Conservation (phyloP, 768 basidiomycete species). For the Collybia nuda region DNA sequence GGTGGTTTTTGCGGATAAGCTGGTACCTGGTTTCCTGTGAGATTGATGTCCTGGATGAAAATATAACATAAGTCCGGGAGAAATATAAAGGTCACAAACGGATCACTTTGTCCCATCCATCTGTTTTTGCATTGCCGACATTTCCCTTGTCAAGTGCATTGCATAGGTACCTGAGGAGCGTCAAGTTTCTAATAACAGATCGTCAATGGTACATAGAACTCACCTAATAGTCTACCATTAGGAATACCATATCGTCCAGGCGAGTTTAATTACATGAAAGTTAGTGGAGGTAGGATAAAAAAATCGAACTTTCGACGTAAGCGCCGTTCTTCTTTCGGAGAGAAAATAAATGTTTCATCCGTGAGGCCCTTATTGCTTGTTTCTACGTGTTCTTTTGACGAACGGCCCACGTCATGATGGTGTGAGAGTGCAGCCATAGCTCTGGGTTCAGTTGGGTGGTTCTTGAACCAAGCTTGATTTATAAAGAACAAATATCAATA, state of each 20-base stretch:
- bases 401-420: too few relatives aligned
- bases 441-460: too few relatives aligned
- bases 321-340: constrained; percentile 14
- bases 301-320: constrained; percentile 42
- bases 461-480: too few relatives aligned
- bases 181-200: neutral
- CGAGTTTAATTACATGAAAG: constrained; percentile 34
- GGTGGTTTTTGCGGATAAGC: neutral
- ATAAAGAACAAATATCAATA: too few relatives aligned
- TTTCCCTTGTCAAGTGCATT: constrained; percentile 52
- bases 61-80: neutral
- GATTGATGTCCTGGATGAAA: constrained; percentile 34
- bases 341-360: neutral
- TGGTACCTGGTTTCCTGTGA: constrained; percentile 44
- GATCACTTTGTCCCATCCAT: constrained; percentile 45
- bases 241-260: neutral
- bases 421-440: too few relatives aligned
- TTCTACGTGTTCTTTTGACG: too few relatives aligned
- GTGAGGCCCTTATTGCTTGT: too few relatives aligned
- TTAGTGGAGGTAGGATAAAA: constrained; percentile 39
- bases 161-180: constrained; percentile 38
- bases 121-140: constrained; percentile 53
- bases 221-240: constrained; percentile 1
- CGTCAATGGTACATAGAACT: neutral
- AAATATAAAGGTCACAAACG: neutral